These are phyloP conservation scores for Cruciata laevipes DNA, from an alignment of 257 asterid species.

Conservation along the genomic window DNA sequence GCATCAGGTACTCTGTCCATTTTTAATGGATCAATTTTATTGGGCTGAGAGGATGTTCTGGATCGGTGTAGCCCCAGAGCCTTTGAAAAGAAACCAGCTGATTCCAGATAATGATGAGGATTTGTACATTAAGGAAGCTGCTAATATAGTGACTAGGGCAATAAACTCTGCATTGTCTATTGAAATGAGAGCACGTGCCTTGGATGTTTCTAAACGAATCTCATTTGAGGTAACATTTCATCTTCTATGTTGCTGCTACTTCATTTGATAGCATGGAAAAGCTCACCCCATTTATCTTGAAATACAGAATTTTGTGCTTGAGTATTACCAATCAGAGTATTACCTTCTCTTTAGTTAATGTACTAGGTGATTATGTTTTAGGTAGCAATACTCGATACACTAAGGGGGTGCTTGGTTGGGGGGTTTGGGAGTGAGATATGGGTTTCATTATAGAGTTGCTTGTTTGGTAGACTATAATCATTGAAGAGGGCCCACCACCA, in stretches of 20 bases:
- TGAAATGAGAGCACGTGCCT: slow-evolving; percentile 47
- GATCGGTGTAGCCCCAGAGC: slow-evolving; percentile 93
- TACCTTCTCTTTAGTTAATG: background rate
- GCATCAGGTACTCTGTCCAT: slow-evolving; percentile 76
- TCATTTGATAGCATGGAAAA: background rate
- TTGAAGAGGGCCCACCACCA: too few relatives aligned
- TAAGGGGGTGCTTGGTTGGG: too few relatives aligned
- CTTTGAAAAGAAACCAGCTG: slow-evolving; percentile 43
- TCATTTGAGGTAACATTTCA: slow-evolving; percentile 55
- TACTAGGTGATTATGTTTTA: too few relatives aligned
- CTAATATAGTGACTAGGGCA: slow-evolving; percentile 45
- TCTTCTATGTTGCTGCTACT: slow-evolving; percentile 5
- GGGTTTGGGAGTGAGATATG: too few relatives aligned
- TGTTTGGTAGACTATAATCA: too few relatives aligned
- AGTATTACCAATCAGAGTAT: background rate
- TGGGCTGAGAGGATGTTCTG: slow-evolving; percentile 99
- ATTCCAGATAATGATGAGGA: slow-evolving; percentile 57
- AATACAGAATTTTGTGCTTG: background rate
- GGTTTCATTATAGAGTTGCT: too few relatives aligned
- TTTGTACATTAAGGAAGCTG: slow-evolving; percentile 39
- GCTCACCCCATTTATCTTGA: background rate
- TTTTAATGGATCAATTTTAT: slow-evolving; percentile 83
- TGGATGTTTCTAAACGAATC: slow-evolving; percentile 45
- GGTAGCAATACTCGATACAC: too few relatives aligned
- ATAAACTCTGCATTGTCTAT: slow-evolving; percentile 42